phyloP scores from a whole-genome alignment of 2,329 filamentous ascomycete genomes.

The Periconia sp. region DNA sequence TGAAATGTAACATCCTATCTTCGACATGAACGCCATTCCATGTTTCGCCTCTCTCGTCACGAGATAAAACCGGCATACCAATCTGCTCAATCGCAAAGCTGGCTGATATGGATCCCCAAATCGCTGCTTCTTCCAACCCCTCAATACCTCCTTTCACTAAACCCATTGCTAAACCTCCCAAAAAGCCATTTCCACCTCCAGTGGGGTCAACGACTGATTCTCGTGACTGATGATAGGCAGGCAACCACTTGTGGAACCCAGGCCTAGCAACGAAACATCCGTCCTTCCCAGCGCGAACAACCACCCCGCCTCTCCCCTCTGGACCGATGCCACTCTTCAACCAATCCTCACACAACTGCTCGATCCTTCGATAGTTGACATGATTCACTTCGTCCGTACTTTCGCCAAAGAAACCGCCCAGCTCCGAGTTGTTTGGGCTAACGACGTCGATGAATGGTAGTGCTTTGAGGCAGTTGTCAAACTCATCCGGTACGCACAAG shows the following conservation, averaged over 20 bases:
- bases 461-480: conserved; percentile 56
- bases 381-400: conserved; percentile 33
- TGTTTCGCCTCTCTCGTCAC: conserved; percentile 37
- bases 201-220: conserved; percentile 82
- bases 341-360: conserved; percentile 44
- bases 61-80: conserved; percentile 67
- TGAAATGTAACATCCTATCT: conserved; percentile 47
- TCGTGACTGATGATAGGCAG: conserved; percentile 66
- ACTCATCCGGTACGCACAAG: conserved; percentile 70
- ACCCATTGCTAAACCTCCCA: conserved; percentile 64
- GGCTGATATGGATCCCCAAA: conserved; percentile 79
- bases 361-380: conserved; percentile 43
- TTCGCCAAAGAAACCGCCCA: conserved; percentile 79
- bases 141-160: conserved; percentile 53
- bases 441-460: conserved; percentile 60
- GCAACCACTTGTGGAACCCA: conserved; percentile 64
- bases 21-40: conserved; percentile 53
- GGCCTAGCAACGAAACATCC: conserved; percentile 62
- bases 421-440: conserved; percentile 83
- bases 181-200: conserved; percentile 88
- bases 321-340: conserved; percentile 38
- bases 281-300: conserved; percentile 70
- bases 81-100: conserved; percentile 95
- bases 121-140: conserved; percentile 68
- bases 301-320: conserved; percentile 56